phyloP scores from a whole-genome alignment of 2,329 filamentous ascomycete genomes.

The Chaetomium strumarium region DNA sequence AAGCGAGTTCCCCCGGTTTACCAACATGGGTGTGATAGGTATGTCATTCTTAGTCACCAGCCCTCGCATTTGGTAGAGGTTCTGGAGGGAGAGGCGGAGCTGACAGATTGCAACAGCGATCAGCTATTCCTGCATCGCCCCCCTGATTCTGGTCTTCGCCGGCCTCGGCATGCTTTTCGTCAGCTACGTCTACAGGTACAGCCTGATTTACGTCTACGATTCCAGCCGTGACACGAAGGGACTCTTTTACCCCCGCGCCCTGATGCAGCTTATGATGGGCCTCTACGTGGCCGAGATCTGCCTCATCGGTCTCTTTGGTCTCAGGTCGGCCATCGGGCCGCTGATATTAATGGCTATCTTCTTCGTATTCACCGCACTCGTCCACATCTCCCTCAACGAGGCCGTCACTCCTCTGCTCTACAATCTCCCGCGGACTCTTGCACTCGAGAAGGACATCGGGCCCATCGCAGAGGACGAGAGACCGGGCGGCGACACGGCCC shows the following conservation, averaged over 20 bases:
- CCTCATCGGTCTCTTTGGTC: slow-evolving; percentile 73
- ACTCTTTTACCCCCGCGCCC: slow-evolving; percentile 76
- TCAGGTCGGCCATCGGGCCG: slow-evolving; percentile 61
- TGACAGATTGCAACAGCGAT: slow-evolving; percentile 41
- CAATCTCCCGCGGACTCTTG: slow-evolving; percentile 63
- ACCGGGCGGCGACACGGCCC: slow-evolving; percentile 12
- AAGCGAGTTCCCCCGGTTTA: slow-evolving; percentile 67
- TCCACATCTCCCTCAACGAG: slow-evolving; percentile 65
- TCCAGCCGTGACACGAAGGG: slow-evolving; percentile 81
- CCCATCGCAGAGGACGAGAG: slow-evolving; percentile 17
- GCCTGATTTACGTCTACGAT: slow-evolving; percentile 75
- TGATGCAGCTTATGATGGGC: slow-evolving; percentile 80
- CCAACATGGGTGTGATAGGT: slow-evolving; percentile 67
- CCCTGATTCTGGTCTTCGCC: slow-evolving; percentile 74
- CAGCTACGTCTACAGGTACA: slow-evolving; percentile 82
- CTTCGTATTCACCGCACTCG: slow-evolving; percentile 68
- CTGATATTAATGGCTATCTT: slow-evolving; percentile 70
- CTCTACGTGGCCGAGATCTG: slow-evolving; percentile 76
- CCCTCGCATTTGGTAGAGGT: too few relatives aligned
- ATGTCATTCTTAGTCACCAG: neutral
- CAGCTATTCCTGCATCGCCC: slow-evolving; percentile 77
- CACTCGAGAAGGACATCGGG: slow-evolving; percentile 31
- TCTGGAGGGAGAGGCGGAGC: neutral
- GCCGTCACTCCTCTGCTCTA: slow-evolving; percentile 67
- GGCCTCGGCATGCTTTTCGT: slow-evolving; percentile 70